Evolutionary conservation across 192 early-diverging fungal genomes (phyloP).

Genomic region (Rhizoclosmatium sp.): DNA sequence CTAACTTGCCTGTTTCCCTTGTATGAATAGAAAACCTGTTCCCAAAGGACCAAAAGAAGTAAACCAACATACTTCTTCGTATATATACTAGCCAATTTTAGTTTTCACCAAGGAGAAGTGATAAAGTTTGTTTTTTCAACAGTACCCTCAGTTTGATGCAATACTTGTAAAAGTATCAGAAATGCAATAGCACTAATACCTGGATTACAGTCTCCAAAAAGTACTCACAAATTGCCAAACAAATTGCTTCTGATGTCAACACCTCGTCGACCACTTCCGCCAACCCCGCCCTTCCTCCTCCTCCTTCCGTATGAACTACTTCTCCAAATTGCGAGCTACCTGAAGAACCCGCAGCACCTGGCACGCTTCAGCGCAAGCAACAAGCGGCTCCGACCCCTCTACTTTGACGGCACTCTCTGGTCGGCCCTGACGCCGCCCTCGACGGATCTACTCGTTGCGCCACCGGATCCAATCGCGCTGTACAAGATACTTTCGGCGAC

Average conservation of each 20-base stretch:
- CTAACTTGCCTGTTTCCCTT: not conserved
- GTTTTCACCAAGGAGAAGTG: no score
- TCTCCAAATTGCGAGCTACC: not conserved
- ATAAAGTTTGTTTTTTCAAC: no score
- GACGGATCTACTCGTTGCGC: not conserved
- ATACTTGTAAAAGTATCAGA: no score
- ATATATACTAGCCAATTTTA: no score
- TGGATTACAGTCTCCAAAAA: not conserved
- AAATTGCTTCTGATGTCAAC: no score
- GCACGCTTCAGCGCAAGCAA: not conserved
- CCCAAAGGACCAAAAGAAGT: conserved; percentile 8
- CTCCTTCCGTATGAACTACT: not conserved
- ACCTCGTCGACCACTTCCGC: not conserved
- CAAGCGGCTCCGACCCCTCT: not conserved
- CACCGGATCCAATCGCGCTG: not conserved
- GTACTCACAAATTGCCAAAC: not conserved
- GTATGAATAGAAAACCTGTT: not conserved
- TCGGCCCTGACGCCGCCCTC: not conserved
- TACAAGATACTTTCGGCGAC: not conserved
- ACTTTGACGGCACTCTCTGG: not conserved
- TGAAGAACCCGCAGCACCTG: not conserved
- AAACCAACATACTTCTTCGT: not conserved
- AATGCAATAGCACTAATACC: no score
- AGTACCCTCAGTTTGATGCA: no score
- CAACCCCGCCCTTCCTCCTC: not conserved